Conservation (phyloP, 2,329 filamentous ascomycete species). For the Ilyonectria robusta region DNA sequence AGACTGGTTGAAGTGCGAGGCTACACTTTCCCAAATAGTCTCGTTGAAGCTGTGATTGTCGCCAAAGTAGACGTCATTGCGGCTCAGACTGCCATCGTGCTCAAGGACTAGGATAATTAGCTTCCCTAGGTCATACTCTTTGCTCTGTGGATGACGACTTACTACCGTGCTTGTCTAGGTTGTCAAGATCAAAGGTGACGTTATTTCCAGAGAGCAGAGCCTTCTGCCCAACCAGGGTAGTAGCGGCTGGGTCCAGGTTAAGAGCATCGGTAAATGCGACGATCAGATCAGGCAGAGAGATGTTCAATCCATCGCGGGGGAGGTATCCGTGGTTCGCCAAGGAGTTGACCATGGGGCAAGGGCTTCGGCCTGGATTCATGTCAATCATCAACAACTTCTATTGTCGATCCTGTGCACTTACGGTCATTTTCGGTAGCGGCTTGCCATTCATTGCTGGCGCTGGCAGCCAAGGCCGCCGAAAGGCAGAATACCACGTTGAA, state of each 20-base stretch:
- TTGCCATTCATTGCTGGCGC: conserved; percentile 36
- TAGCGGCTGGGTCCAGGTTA: conserved; percentile 44
- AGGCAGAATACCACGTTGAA: conserved; percentile 33
- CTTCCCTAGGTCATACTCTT: accelerated
- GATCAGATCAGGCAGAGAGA: conserved; percentile 20
- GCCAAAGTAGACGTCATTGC: conserved; percentile 39
- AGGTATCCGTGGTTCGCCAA: conserved; percentile 26
- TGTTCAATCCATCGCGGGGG: conserved; percentile 20
- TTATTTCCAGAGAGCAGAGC: conserved; percentile 38
- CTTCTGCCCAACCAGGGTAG: conserved; percentile 38
- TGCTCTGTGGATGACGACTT: neutral
- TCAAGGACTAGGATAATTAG: conserved; percentile 35
- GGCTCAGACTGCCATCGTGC: conserved; percentile 44
- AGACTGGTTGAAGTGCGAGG: conserved; percentile 36
- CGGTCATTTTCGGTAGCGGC: conserved; percentile 33
- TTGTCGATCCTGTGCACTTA: conserved; percentile 5
- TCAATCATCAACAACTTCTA: conserved; percentile 2
- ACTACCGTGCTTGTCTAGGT: conserved; percentile 39
- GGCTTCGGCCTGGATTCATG: conserved; percentile 21
- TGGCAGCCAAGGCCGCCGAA: conserved; percentile 33
- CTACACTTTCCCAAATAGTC: conserved; percentile 37
- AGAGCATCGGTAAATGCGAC: conserved; percentile 39
- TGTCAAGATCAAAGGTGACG: conserved; percentile 40
- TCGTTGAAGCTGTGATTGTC: conserved; percentile 44
- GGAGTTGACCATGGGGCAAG: conserved; percentile 26